Evolutionary conservation across 2,329 filamentous ascomycete genomes (phyloP), one percentile per base, ranked within the genome.

Genomic region (Colletotrichum chrysophilum): DNA sequence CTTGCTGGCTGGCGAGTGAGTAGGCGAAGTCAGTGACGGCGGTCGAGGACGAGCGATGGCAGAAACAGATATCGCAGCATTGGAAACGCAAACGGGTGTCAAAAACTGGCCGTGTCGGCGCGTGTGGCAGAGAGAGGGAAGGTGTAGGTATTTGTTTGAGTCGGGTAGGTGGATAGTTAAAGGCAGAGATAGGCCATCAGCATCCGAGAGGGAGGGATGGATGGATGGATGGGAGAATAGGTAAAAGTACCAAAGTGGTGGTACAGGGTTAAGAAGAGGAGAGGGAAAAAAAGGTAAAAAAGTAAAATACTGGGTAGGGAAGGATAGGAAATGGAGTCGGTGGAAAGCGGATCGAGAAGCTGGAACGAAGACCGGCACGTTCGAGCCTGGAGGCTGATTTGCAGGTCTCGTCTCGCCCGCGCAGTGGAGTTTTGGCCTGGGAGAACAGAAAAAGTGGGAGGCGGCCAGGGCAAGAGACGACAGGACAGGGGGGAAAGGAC

Each of bases 351-450:
- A 75, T 75, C 62, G 62, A 66, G 52, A 66, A 43, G 52, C 65
- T 76, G 74, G 74, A 76, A 76, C 71, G 74, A 74, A 52, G 52
- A 74, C 74, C 74, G 65, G 70, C 66, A 66, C 74, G 71, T 74
- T 76, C 74, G 74, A 76, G 74, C 48, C 74, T 34, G 62, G 60
- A 76, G 65, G 74, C 60, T 70, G 74, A 74, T 76, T 70, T 76
- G 74, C 74, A 74, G 52, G 70, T 60, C 66, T 76, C 74, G 74
- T 70, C 65, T 66, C 65, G 70, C 58, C 70, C 60, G 70, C 26
- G 64, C 48, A 58, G 70, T 74, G 70, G 70, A 74, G 65, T 74
- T 55, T 73, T 75, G 43, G 64, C 62, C n/a, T 58, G 30, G 56
- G 65, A 74, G 73, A 69, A 70, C 48, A 70, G 56, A 60, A 65